Evolutionary conservation across 345 rosid genomes (phyloP).

Genomic region (Clarkia xantiana): DNA sequence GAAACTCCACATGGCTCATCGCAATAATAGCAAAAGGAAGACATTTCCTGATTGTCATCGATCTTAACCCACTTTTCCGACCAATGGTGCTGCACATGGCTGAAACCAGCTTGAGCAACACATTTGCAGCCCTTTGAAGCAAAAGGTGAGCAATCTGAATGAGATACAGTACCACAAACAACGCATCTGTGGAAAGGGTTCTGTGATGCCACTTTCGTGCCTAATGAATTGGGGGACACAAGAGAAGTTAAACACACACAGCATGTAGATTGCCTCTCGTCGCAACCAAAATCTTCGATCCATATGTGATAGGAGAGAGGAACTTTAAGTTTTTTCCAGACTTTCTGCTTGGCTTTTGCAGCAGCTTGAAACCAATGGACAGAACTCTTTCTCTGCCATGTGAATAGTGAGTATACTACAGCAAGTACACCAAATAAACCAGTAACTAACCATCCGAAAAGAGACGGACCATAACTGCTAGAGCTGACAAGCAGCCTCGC

Average conservation of each 20-base stretch:
- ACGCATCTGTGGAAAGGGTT: conserved; percentile 37
- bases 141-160: conserved; percentile 43
- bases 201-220: conserved; percentile 20
- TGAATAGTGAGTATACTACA: conserved; percentile 29
- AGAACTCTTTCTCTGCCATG: conserved; percentile 46
- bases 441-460: conserved; percentile 37
- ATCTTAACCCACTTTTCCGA: conserved; percentile 52
- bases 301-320: conserved; percentile 46
- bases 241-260: conserved; percentile 46
- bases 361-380: conserved; percentile 51
- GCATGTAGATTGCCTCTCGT: conserved; percentile 40
- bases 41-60: conserved; percentile 42
- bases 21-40: conserved; percentile 50
- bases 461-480: conserved; percentile 20
- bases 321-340: conserved; percentile 42
- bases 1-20: conserved; percentile 62
- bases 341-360: conserved; percentile 40
- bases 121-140: conserved; percentile 54
- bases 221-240: conserved; percentile 21
- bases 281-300: conserved; percentile 36
- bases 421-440: conserved; percentile 28
- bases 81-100: conserved; percentile 51
- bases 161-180: conserved; percentile 58
- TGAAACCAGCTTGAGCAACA: conserved; percentile 43
- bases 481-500: conserved; percentile 21